A percentile compares a stretch with the other conserved stretches of the same genome.
Conservation (phyloP, 371 early-diverging fungal species). For the Mucor circinelloides region DNA sequence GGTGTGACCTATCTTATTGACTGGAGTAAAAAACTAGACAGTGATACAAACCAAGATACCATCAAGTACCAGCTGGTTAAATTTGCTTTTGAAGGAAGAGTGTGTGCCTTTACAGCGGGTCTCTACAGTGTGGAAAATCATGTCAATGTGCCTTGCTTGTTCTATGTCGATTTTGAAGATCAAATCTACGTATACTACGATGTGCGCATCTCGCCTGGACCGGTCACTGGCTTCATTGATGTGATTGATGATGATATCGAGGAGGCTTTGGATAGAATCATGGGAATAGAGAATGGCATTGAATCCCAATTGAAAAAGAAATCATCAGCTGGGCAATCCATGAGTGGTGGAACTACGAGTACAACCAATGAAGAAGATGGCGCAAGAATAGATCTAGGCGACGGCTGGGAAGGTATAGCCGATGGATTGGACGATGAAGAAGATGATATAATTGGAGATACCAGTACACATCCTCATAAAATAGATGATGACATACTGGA, state of each 20-base stretch:
- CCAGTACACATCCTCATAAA: not conserved
- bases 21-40: constrained; percentile 39
- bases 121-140: constrained; percentile 70
- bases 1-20: constrained; percentile 78
- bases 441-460: not conserved
- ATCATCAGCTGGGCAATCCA: not conserved
- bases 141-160: constrained; percentile 75
- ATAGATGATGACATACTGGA: not conserved
- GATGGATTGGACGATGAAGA: constrained; percentile 24
- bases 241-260: constrained; percentile 49
- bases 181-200: constrained; percentile 83
- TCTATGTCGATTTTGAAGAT: constrained; percentile 84
- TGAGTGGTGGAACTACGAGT: not conserved
- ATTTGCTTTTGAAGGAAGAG: constrained; percentile 81
- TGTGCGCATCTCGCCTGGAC: constrained; percentile 53
- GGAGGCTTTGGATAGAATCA: constrained; percentile 45
- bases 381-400: constrained; percentile 43
- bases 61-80: constrained; percentile 68
- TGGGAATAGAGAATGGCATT: constrained; percentile 39
- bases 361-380: constrained; percentile 16
- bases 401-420: constrained; percentile 48
- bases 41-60: not conserved
- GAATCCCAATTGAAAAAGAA: constrained; percentile 13
- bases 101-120: constrained; percentile 81
- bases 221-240: constrained; percentile 52